Conservation (phyloP, 805 yeast species). For the Lachancea sp. region DNA sequence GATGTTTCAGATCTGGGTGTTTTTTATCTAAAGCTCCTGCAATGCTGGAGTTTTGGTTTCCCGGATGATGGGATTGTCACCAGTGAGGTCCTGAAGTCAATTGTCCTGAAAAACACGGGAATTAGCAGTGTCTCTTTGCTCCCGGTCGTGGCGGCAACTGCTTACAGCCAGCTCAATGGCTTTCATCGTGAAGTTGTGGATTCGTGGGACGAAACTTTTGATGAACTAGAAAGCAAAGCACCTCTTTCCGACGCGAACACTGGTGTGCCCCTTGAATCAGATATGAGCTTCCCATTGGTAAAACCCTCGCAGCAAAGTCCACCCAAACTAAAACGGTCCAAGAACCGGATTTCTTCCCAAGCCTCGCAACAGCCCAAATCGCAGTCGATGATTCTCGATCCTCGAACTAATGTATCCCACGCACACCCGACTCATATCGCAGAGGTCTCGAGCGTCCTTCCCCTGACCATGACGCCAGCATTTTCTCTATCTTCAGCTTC, state of each 20-base stretch:
- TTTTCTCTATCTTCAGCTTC: constrained; percentile 21
- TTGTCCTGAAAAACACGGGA: constrained; percentile 15
- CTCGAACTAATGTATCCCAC: no score
- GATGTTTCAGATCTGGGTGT: constrained; percentile 15
- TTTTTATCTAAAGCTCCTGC: constrained; percentile 22
- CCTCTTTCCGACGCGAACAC: background rate
- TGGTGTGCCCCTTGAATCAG: constrained; percentile 3
- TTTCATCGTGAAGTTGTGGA: constrained; percentile 17
- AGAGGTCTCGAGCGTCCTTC: constrained; percentile 15
- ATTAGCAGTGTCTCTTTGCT: constrained; percentile 11
- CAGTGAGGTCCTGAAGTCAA: constrained; percentile 16
- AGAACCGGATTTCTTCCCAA: background rate
- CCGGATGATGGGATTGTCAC: constrained; percentile 15
- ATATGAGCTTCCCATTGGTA: constrained; percentile 27
- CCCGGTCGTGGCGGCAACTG: constrained; percentile 3
- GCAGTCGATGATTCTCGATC: no score
- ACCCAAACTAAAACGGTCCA: background rate
- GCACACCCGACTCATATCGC: constrained; percentile 1
- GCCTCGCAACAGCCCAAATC: no score
- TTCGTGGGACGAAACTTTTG: constrained; percentile 19
- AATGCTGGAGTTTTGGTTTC: constrained; percentile 26
- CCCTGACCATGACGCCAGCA: constrained; percentile 30
- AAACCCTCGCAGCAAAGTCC: constrained; percentile 22
- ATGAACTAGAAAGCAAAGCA: background rate
- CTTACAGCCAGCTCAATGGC: constrained; percentile 10